Conservation (phyloP, 2,329 filamentous ascomycete genomes). For the Pseudocercospora crystallina region DNA sequence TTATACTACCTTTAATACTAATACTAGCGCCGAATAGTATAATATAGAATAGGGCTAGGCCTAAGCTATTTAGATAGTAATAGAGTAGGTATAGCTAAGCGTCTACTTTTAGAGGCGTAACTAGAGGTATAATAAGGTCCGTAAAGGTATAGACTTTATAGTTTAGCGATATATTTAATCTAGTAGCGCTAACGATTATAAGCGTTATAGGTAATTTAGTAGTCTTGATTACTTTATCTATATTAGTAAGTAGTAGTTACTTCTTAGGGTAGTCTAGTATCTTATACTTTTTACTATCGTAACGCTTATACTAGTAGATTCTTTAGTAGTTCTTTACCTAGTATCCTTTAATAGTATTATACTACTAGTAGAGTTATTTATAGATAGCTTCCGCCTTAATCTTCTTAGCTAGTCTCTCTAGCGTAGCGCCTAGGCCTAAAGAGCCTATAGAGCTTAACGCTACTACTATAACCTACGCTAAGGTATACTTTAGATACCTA, state of each 20-base stretch:
- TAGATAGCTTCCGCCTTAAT: too few relatives aligned
- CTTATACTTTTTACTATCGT: neutral
- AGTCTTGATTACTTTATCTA: neutral
- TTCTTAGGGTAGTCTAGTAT: neutral
- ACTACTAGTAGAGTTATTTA: too few relatives aligned
- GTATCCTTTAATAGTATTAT: too few relatives aligned
- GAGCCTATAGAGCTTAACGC: too few relatives aligned
- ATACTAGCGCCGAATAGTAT: neutral
- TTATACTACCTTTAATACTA: neutral
- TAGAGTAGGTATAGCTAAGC: neutral
- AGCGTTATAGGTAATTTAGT: neutral
- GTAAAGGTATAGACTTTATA: neutral
- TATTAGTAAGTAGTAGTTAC: neutral
- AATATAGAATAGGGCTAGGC: neutral
- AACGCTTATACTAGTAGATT: neutral
- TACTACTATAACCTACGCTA: too few relatives aligned
- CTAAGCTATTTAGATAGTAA: neutral
- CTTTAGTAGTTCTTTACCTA: neutral
- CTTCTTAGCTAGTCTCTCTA: too few relatives aligned
- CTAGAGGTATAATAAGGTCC: neutral
- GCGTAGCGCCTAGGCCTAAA: too few relatives aligned
- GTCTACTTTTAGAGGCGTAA: neutral
- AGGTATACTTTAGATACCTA: too few relatives aligned
- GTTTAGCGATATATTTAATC: neutral
- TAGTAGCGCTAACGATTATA: neutral